phyloP scores from a whole-genome alignment of 225 moss, liverwort and hornwort genomes.

The Pseudisothecium myosuroides region DNA sequence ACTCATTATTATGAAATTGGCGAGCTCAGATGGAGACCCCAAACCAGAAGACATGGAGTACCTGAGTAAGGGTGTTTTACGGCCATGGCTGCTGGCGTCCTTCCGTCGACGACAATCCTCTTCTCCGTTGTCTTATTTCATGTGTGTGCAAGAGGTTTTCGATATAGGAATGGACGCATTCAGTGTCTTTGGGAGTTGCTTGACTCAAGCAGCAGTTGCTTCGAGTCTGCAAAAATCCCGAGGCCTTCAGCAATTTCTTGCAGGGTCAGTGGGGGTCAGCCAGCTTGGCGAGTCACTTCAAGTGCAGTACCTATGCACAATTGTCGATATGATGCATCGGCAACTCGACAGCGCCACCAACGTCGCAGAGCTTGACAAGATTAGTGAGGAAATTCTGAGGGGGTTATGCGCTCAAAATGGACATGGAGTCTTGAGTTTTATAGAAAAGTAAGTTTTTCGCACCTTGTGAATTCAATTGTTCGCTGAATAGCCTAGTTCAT shows the following conservation, averaged over 20 bases:
- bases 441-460: slow-evolving; percentile 10
- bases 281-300: slow-evolving; percentile 17
- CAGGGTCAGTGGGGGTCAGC: neutral
- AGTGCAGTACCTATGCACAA: slow-evolving; percentile 3
- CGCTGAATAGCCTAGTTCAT: neutral
- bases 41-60: neutral
- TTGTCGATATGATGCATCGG: neutral
- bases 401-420: neutral
- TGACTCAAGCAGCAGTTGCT: slow-evolving; percentile 19
- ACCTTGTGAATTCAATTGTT: neutral
- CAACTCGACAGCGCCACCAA: slow-evolving; percentile 15
- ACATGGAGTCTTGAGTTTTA: neutral
- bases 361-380: slow-evolving; percentile 16
- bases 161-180: neutral
- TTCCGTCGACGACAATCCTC: neutral
- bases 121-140: slow-evolving; percentile 8
- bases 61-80: slow-evolving; percentile 6
- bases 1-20: slow-evolving; percentile 5
- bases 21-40: neutral
- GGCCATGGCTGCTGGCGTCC: slow-evolving; percentile 16
- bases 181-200: neutral
- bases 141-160: slow-evolving; percentile 16
- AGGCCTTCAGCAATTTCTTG: slow-evolving; percentile 7
- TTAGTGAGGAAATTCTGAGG: slow-evolving; percentile 7
- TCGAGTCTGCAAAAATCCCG: slow-evolving; percentile 8